phyloP scores from a whole-genome alignment of 139 green algal genomes.

The Marvania coccoides region DNA sequence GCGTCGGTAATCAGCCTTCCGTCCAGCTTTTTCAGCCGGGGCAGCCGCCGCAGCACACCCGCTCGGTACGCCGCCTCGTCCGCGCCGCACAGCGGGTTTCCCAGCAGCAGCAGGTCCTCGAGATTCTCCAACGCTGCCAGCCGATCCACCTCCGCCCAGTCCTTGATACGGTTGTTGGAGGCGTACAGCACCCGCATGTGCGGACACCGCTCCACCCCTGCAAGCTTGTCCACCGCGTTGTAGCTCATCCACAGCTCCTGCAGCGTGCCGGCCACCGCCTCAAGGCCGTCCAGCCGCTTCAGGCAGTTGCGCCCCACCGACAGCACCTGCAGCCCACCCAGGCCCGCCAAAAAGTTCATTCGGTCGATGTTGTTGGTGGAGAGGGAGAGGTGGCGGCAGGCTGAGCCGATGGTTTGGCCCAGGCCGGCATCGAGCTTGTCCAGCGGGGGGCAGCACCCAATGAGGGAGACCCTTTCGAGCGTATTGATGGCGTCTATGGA shows the following conservation, averaged over 20 bases:
- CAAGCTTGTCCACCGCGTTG: conserved; percentile 84
- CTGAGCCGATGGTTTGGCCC: background rate
- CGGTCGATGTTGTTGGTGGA: conserved; percentile 96
- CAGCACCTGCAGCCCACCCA: conserved; percentile 74
- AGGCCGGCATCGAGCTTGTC: background rate
- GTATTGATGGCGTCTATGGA: background rate
- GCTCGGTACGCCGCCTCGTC: background rate
- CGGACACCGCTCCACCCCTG: conserved; percentile 64
- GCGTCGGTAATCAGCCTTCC: conserved; percentile 69
- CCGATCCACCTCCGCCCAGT: conserved; percentile 72
- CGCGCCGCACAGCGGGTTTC: conserved; percentile 64
- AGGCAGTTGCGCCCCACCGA: conserved; percentile 85
- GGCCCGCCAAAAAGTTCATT: conserved; percentile 68
- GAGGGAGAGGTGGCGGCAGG: conserved; percentile 82
- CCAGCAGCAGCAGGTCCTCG: conserved; percentile 78
- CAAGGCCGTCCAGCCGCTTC: conserved; percentile 93
- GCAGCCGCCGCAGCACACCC: conserved; percentile 74
- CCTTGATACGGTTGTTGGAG: conserved; percentile 82
- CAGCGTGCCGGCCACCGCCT: conserved; percentile 76
- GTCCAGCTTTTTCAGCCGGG: conserved; percentile 85
- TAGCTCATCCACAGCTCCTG: conserved; percentile 93
- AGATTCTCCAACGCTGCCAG: conserved; percentile 55
- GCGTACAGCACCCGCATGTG: conserved; percentile 77
- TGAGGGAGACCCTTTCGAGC: background rate
- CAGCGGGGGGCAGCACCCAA: background rate